A percentile compares a stretch with the other conserved stretches of the same genome.
Evolutionary conservation across 2,329 filamentous ascomycete genomes (phyloP).

Genomic region (Albophoma yamanashiensis): DNA sequence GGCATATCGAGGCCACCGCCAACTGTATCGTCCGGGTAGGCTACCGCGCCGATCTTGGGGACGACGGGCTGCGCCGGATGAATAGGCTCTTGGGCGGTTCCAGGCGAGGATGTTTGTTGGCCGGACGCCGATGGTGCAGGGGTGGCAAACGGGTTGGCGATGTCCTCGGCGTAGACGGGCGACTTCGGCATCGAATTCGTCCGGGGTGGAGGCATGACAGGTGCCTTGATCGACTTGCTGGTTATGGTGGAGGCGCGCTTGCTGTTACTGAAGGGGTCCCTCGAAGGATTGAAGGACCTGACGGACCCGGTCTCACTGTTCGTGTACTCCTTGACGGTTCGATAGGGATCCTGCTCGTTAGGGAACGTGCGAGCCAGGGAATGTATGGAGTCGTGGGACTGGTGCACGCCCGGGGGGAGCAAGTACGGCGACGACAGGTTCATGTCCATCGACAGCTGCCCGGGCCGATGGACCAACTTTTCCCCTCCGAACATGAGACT

Average conservation of each 20-base stretch:
- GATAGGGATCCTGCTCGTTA: slow-evolving; percentile 76
- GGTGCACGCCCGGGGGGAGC: slow-evolving; percentile 71
- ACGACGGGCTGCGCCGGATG: slow-evolving; percentile 22
- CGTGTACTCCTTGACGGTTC: slow-evolving; percentile 48
- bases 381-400: slow-evolving; percentile 76
- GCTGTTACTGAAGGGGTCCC: slow-evolving; percentile 32
- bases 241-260: slow-evolving; percentile 20
- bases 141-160: slow-evolving; percentile 23
- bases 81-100: slow-evolving; percentile 13
- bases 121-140: slow-evolving; percentile 19
- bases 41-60: slow-evolving; percentile 26
- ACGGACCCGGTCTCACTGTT: slow-evolving; percentile 45
- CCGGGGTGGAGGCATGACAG: slow-evolving; percentile 20
- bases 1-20: slow-evolving; percentile 13
- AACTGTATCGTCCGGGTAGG: slow-evolving; percentile 15
- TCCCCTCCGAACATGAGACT: slow-evolving; percentile 39
- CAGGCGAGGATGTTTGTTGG: slow-evolving; percentile 8
- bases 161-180: slow-evolving; percentile 21
- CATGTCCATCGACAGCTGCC: slow-evolving; percentile 61
- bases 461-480: slow-evolving; percentile 34
- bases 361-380: slow-evolving; percentile 70
- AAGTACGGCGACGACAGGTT: slow-evolving; percentile 78
- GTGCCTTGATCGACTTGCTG: slow-evolving; percentile 10
- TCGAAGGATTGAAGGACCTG: slow-evolving; percentile 34
- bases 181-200: slow-evolving; percentile 34